Evolutionary conservation across 345 rosid species (phyloP), one percentile per base, ranked within the genome.

Genomic region (Sapria himalayana): DNA sequence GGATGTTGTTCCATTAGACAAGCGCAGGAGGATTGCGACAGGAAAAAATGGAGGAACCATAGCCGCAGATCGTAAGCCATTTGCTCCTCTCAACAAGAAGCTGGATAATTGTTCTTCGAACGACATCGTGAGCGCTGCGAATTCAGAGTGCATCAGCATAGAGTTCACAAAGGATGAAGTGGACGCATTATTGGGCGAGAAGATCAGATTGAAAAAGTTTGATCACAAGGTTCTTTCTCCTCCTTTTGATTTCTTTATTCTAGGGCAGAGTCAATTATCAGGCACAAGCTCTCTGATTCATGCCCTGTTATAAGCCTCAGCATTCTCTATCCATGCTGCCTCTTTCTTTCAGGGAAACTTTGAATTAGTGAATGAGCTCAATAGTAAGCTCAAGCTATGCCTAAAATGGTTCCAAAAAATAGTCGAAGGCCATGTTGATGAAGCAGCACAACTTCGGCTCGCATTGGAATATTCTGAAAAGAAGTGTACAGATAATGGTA

Each of bases 81-180:
- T 80, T 43, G 32, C 66, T 0, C 55, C 56, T 0, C 59, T 79
- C 34, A 76, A 59, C 33, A 58, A 36, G 15, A 54, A 61, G 48
- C 82, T 58, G 54, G 93, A 79, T 17, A 71, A 18, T 19, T 17
- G 61, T 0, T 40, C 63, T 1, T 39, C 58, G 1, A 31, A 63
- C 39, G 86, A 72, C 43, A 51, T 19, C 37, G 71, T 62, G 0
- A 59, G 55, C 35, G 24, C 43, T 1, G 85, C 69, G 27, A 66
- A 43, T 27, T 42, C 58, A 12, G 93, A 81, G 33, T 51, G 47
- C 35, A 21, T 55, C 15, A 50, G 24, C 27, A 32, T 66, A 2
- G 85, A 69, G 27, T 84, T 74, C 39, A 63, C 95, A 0, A 84
- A 71, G 55, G 99, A 84, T 52, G 84, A 75, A 58, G 73, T 75